These are phyloP conservation scores for Suaeda aralocaspica DNA, from an alignment of 148 eudicot species.

Conservation along the genomic window DNA sequence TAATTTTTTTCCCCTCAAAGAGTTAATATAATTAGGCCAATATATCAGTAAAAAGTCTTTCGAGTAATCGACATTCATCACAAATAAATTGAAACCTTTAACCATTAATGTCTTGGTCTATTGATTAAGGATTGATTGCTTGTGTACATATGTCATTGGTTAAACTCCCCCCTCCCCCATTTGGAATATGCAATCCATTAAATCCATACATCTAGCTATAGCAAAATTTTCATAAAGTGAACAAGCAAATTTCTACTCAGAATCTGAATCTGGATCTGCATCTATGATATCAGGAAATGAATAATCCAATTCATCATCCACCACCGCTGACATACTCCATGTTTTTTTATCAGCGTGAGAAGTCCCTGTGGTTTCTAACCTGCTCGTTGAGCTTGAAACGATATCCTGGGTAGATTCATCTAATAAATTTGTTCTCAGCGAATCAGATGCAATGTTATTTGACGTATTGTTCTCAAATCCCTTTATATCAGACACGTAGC, in stretches of 20 bases:
- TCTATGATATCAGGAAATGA: slow-evolving; percentile 34
- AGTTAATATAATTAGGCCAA: too few relatives aligned
- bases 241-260: slow-evolving; percentile 5
- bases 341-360: background rate
- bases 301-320: slow-evolving; percentile 22
- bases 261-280: slow-evolving; percentile 32
- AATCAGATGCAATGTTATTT: slow-evolving; percentile 13
- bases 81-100: too few relatives aligned
- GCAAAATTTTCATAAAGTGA: background rate
- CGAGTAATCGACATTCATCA: too few relatives aligned
- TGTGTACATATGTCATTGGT: too few relatives aligned
- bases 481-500: slow-evolving; percentile 8
- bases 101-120: too few relatives aligned
- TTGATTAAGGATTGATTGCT: too few relatives aligned
- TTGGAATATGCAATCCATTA: too few relatives aligned
- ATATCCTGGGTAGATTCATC: background rate
- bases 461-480: slow-evolving; percentile 5
- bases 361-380: slow-evolving; percentile 5
- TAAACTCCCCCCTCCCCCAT: too few relatives aligned
- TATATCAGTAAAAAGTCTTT: too few relatives aligned
- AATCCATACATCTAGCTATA: background rate
- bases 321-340: background rate
- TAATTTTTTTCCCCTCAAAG: too few relatives aligned
- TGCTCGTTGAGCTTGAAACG: slow-evolving; percentile 1
- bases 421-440: background rate